Percentiles rank a stretch among this genome's conserved stretches.
phyloP scores from a whole-genome alignment of 2,329 filamentous ascomycete genomes.

The Paraphoma chrysanthemicola region DNA sequence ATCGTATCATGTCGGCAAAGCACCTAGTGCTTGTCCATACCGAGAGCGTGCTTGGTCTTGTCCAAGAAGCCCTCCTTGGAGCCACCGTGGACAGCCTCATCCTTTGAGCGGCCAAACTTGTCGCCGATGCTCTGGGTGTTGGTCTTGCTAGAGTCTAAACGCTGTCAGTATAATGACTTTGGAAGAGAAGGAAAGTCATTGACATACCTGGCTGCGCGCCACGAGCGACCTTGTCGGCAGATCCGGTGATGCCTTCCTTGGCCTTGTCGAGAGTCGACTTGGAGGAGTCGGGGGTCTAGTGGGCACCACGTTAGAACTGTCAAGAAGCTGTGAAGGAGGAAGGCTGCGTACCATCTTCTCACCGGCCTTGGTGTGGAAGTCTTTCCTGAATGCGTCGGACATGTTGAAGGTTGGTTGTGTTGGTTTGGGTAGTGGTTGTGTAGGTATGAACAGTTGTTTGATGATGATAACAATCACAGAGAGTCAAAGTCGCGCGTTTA shows the following conservation, averaged over 20 bases:
- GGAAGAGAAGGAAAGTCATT: slow-evolving; percentile 2
- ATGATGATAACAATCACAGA: slow-evolving; percentile 16
- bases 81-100: slow-evolving; percentile 46
- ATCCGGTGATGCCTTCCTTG: slow-evolving; percentile 64
- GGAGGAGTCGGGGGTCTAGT: slow-evolving; percentile 62
- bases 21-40: slow-evolving; percentile 51
- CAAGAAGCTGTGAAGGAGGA: background rate
- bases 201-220: slow-evolving; percentile 32
- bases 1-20: background rate
- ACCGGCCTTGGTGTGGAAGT: slow-evolving; percentile 62
- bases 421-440: slow-evolving; percentile 24
- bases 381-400: slow-evolving; percentile 69
- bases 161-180: slow-evolving; percentile 48
- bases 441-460: slow-evolving; percentile 10
- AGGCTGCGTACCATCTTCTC: slow-evolving; percentile 51
- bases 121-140: slow-evolving; percentile 56
- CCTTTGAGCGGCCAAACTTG: slow-evolving; percentile 49
- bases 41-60: slow-evolving; percentile 58
- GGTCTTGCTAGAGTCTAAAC: slow-evolving; percentile 62
- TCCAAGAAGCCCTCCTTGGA: slow-evolving; percentile 50
- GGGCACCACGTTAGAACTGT: background rate
- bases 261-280: slow-evolving; percentile 68
- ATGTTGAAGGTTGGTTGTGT: slow-evolving; percentile 53
- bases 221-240: slow-evolving; percentile 60
- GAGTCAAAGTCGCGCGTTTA: slow-evolving; percentile 20